Percentiles rank a stretch among this genome's conserved stretches.
Conservation (phyloP, 208 protist species). For the Porcisia deanei region DNA sequence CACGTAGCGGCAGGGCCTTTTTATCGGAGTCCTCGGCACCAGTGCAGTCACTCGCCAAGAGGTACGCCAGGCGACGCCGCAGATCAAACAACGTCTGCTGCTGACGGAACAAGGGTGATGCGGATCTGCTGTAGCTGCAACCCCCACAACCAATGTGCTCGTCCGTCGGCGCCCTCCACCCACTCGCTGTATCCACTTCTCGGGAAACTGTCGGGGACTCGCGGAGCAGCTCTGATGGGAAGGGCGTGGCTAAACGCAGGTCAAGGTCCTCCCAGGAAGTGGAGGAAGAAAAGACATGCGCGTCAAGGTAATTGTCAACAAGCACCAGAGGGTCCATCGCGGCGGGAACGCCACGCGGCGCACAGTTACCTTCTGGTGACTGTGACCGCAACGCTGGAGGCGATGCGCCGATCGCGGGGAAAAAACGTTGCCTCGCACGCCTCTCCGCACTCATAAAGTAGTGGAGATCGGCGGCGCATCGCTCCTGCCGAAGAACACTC, state of each 20-base stretch:
- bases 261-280: conserved; percentile 7
- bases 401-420: neutral
- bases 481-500: conserved; percentile 24
- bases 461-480: conserved; percentile 21
- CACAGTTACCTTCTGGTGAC: neutral
- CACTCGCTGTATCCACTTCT: neutral
- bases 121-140: neutral
- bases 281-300: neutral
- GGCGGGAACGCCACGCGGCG: neutral
- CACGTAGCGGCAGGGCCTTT: neutral
- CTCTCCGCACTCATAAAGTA: conserved; percentile 30
- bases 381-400: neutral
- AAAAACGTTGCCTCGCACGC: neutral
- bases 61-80: conserved; percentile 32
- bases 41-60: conserved; percentile 16
- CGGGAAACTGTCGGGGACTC: neutral
- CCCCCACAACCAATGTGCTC: neutral
- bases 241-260: neutral
- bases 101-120: conserved; percentile 10
- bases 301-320: neutral
- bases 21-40: neutral
- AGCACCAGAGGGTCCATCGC: neutral
- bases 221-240: neutral
- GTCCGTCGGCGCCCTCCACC: neutral
- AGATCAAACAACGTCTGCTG: conserved; percentile 25